These are phyloP conservation scores for Mychonastes homosphaera DNA, from an alignment of 139 green algal genomes.

Conservation along the genomic window DNA sequence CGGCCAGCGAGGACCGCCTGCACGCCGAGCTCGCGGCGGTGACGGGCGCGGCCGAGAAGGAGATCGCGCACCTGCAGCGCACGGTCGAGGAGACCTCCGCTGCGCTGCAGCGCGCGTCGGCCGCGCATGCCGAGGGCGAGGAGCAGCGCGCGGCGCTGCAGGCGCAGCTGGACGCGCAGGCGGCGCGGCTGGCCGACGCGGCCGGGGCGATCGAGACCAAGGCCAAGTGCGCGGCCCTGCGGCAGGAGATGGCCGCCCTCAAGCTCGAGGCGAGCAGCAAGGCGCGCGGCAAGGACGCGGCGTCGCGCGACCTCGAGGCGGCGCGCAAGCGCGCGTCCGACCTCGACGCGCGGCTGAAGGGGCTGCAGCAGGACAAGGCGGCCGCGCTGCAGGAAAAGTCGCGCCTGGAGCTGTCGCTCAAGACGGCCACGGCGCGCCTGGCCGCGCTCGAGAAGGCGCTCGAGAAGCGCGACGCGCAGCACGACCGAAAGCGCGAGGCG, in stretches of 20 bases:
- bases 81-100: conserved; percentile 16
- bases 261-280: conserved; percentile 59
- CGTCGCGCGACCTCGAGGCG: conserved; percentile 61
- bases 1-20: conserved; percentile 5
- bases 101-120: conserved; percentile 7
- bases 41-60: conserved; percentile 37
- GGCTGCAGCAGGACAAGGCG: background rate
- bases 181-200: conserved; percentile 51
- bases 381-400: conserved; percentile 55
- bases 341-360: background rate
- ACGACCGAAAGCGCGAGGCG: too few species aligned
- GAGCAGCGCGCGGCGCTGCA: conserved; percentile 2
- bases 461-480: conserved; percentile 45
- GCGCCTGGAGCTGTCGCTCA: conserved; percentile 70
- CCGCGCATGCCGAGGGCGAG: conserved; percentile 2
- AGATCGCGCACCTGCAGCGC: conserved; percentile 26
- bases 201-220: conserved; percentile 50
- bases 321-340: conserved; percentile 37
- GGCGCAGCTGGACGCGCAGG: conserved; percentile 28
- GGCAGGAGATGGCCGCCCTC: conserved; percentile 32
- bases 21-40: background rate
- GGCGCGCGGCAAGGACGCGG: conserved; percentile 40
- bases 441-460: conserved; percentile 54
- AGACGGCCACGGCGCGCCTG: conserved; percentile 41
- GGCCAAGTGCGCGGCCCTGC: conserved; percentile 46